Evolutionary conservation across 2,329 filamentous ascomycete genomes (phyloP).

Genomic region (Cladosporium cucumerinum): DNA sequence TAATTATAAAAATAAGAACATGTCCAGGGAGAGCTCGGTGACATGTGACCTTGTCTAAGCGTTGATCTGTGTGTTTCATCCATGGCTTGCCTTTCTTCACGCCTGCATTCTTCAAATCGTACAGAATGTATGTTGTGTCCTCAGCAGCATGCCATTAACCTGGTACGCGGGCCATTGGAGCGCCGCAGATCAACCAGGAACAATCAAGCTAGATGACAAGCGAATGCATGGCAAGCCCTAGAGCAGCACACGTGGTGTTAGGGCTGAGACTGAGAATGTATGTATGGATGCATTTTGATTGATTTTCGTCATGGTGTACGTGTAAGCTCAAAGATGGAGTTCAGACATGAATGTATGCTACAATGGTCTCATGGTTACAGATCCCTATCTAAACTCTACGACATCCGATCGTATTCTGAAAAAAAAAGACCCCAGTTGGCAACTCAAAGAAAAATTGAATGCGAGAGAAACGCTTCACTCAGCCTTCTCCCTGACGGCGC

Average conservation of each 20-base stretch:
- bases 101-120: not conserved
- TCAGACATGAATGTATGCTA: not conserved
- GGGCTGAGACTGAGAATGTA: not conserved
- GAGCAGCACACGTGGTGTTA: not conserved
- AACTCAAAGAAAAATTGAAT: not conserved
- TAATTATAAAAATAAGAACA: not conserved
- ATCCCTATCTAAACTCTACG: conserved; percentile 1
- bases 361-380: not conserved
- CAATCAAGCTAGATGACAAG: not conserved
- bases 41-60: not conserved
- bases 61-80: not conserved
- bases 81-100: not conserved
- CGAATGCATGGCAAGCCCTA: not conserved
- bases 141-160: not conserved
- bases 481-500: not conserved
- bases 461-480: not conserved
- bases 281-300: not conserved
- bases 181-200: not conserved
- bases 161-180: not conserved
- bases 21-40: not conserved
- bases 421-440: not conserved
- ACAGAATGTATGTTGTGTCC: not conserved
- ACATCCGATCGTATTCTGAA: not conserved
- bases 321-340: too few relatives aligned
- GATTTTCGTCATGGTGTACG: not conserved